phyloP scores from a whole-genome alignment of 352 stramenopile species.

The Globisporangium cylindrosporum region DNA sequence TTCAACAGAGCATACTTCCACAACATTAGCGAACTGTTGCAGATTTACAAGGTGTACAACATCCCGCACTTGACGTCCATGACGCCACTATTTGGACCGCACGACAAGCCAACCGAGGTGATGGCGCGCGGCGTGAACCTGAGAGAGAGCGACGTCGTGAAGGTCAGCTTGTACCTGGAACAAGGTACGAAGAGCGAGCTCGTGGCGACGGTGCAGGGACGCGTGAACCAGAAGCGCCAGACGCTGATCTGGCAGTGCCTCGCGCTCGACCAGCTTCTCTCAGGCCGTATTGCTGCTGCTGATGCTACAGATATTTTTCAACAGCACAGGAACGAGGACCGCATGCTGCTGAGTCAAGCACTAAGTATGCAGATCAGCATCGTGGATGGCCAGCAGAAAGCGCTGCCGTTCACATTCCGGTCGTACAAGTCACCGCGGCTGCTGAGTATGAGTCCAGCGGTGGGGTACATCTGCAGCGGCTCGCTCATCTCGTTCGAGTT shows the following conservation, averaged over 20 bases:
- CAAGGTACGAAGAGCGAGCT: background rate
- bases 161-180: constrained; percentile 41
- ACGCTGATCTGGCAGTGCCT: constrained; percentile 50
- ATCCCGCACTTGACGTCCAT: constrained; percentile 51
- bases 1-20: constrained; percentile 57
- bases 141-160: constrained; percentile 33
- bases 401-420: constrained; percentile 50
- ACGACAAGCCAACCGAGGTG: constrained; percentile 46
- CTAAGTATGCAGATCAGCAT: constrained; percentile 60
- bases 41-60: constrained; percentile 57
- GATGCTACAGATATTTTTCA: background rate
- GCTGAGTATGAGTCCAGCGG: constrained; percentile 43
- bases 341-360: constrained; percentile 44
- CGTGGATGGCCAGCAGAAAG: constrained; percentile 42
- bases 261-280: constrained; percentile 23
- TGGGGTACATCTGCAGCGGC: constrained; percentile 63
- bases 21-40: constrained; percentile 38
- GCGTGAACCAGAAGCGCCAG: constrained; percentile 45
- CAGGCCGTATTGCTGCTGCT: background rate
- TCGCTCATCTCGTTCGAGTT: constrained; percentile 71
- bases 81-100: constrained; percentile 41
- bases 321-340: background rate
- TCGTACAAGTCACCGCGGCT: constrained; percentile 54
- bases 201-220: constrained; percentile 26
- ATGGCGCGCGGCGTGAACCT: constrained; percentile 42